These are phyloP conservation scores for Fusarium brachygibbosum DNA, from an alignment of 2,329 filamentous ascomycete species.

Conservation along the genomic window DNA sequence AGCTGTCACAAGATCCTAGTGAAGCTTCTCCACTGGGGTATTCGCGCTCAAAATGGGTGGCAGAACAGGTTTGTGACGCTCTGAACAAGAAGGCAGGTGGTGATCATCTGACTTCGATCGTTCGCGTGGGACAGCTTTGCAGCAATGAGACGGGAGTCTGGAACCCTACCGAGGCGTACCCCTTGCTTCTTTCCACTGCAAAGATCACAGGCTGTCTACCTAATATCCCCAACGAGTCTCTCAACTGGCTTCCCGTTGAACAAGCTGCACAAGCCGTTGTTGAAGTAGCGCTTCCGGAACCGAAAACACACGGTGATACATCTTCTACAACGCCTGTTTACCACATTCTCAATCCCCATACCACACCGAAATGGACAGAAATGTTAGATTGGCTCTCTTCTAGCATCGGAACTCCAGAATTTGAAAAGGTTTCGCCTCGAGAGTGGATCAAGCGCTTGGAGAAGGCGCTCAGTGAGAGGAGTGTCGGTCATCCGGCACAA, in stretches of 20 bases:
- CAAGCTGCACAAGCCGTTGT: conserved; percentile 57
- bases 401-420: not conserved
- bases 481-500: conserved; percentile 38
- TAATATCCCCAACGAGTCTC: conserved; percentile 39
- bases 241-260: conserved; percentile 66
- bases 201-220: conserved; percentile 56
- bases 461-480: not conserved
- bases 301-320: not conserved
- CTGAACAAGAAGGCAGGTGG: conserved; percentile 39
- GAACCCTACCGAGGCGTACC: conserved; percentile 66
- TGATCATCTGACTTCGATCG: conserved; percentile 45
- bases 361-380: conserved; percentile 32
- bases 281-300: conserved; percentile 48
- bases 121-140: conserved; percentile 66
- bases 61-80: conserved; percentile 55
- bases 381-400: conserved; percentile 42
- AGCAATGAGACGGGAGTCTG: conserved; percentile 64
- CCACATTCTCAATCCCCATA: conserved; percentile 46
- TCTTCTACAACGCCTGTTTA: conserved; percentile 20
- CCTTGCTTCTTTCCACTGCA: conserved; percentile 64
- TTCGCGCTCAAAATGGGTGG: conserved; percentile 58
- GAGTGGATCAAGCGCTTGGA: conserved; percentile 42
- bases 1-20: conserved; percentile 18
- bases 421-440: conserved; percentile 15
- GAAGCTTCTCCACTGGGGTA: conserved; percentile 58